These are phyloP conservation scores for Beauveria varroae DNA, from an alignment of 2,329 filamentous ascomycete species.

Conservation along the genomic window DNA sequence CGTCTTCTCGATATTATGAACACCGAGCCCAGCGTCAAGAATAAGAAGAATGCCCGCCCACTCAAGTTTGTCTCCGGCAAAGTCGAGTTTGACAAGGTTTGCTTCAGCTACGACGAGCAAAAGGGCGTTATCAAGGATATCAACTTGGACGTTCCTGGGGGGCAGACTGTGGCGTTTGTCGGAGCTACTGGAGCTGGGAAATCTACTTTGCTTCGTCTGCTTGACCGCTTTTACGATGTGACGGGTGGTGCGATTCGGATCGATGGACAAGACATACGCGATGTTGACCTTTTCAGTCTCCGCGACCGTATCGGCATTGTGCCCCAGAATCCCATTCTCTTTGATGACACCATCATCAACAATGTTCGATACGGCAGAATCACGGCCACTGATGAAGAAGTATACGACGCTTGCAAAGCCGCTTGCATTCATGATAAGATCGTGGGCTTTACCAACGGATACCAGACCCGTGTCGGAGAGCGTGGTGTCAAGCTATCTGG, in stretches of 20 bases:
- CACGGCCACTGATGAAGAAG: slow-evolving; percentile 46
- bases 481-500: slow-evolving; percentile 50
- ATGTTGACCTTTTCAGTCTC: slow-evolving; percentile 42
- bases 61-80: slow-evolving; percentile 44
- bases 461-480: slow-evolving; percentile 12
- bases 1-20: slow-evolving; percentile 51
- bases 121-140: slow-evolving; percentile 50
- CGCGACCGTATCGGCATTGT: slow-evolving; percentile 49
- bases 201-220: slow-evolving; percentile 50
- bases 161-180: slow-evolving; percentile 52
- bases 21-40: slow-evolving; percentile 47
- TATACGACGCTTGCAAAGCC: slow-evolving; percentile 45
- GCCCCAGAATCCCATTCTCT: slow-evolving; percentile 47
- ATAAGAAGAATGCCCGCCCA: slow-evolving; percentile 41
- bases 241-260: slow-evolving; percentile 44
- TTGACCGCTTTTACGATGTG: slow-evolving; percentile 53
- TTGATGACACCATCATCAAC: slow-evolving; percentile 52
- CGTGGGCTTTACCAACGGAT: slow-evolving; percentile 34
- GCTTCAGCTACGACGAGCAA: slow-evolving; percentile 53
- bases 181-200: slow-evolving; percentile 54
- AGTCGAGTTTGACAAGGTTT: slow-evolving; percentile 47
- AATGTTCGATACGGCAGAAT: slow-evolving; percentile 51
- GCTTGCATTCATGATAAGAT: slow-evolving; percentile 54
- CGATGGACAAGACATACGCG: slow-evolving; percentile 49
- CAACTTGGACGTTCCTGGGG: slow-evolving; percentile 41